Base-by-base conservation (phyloP, 257 asterid species). In the Solanum neorickii region DNA sequence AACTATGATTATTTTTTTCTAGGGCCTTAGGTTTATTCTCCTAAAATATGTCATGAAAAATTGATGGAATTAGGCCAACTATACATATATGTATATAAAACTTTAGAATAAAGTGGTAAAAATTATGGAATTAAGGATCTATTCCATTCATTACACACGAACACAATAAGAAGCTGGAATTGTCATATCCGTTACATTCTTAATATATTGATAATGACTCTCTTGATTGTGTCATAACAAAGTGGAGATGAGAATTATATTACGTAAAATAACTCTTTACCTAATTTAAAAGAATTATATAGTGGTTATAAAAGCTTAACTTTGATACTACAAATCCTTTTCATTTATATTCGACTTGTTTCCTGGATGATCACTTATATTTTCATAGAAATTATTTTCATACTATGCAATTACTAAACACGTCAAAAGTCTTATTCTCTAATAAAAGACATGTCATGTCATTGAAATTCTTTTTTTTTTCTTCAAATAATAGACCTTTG, bases 101-200 rank as follows among this genome's bases (percentile, higher is more conserved):
- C 80, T 89, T 83, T 90, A 82, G 93, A 90, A 92, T 92, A 92
- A 92, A 92, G 94, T 46, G 83, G 52, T 66, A n/a, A 86, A 86
- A 73, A 77, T 59, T 85, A 89, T 88, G 86, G 91, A 88, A 87
- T 90, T 77, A 89, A 90, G 93, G 83, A 92, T 88, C 85, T 86
- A 91, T 91, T 90, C 94, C 88, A 86, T 85, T 86, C 88, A 13
- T 41, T 60, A 46, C 74, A 29, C 42, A 80, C 42, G 66, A 47
- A 46, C 33, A 9, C 66, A 80, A 80, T 16, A 42, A 27, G 66
- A 8, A 37, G 27, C 65, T 42, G 11, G 42, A 27, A 80, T 80
- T 47, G 84, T 86, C 88, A 76, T 83, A 74, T 72, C 86, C 56
- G 88, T 87, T 88, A 82, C 83, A 82, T 60, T 56, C 73, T 84